Base-by-base conservation (phyloP, 2,329 filamentous ascomycete species). In the Hypoxylon sp. region DNA sequence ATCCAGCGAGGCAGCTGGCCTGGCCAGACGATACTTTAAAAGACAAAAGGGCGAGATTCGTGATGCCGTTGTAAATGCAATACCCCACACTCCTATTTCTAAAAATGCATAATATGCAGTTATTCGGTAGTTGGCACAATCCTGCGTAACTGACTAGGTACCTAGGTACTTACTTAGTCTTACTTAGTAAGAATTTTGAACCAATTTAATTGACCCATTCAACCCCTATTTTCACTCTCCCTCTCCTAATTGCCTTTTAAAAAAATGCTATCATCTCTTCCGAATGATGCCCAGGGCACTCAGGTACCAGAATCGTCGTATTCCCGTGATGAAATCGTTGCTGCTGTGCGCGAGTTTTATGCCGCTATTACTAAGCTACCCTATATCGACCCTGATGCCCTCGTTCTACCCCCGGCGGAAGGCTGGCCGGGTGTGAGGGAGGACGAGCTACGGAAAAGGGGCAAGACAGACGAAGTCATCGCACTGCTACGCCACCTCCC, bases 1-100 rank as follows among this genome's bases (percentile, higher is more conserved):
- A 64, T 72, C 31, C 65, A 71, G 32, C 68, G 72, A 48, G 74
- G 72, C 7, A 68, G 53, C 10, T 76, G 75, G 75, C 75, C 76
- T 8, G 76, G 75, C 6, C 72, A 73, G 21, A 62, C 10, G 29
- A 63, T 63, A 46, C 19, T 65, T 15, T 69, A 51, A 31, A 31
- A 39, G n/a, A 11, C 27, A 11, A 27, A 39, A 24, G 8, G 19
- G 6, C 27, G 31, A 48, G 5, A 32, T 48, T 29, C 4, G 15
- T 19, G 17, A 17, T n/a, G 37, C 1, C 5, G n/a, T 17, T 44
- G 53, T 44, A 29, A 56, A 44, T 31, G 21, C 35, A n/a, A n/a
- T 17, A 35, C n/a, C 53, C 53, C 17, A 35, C 5, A 27, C 24
- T 24, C 53, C 29, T 47, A 15, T 54, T 29, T 42, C 19, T 7